Conservation (phyloP, 768 basidiomycete species). For the Lyophyllum decastes region DNA sequence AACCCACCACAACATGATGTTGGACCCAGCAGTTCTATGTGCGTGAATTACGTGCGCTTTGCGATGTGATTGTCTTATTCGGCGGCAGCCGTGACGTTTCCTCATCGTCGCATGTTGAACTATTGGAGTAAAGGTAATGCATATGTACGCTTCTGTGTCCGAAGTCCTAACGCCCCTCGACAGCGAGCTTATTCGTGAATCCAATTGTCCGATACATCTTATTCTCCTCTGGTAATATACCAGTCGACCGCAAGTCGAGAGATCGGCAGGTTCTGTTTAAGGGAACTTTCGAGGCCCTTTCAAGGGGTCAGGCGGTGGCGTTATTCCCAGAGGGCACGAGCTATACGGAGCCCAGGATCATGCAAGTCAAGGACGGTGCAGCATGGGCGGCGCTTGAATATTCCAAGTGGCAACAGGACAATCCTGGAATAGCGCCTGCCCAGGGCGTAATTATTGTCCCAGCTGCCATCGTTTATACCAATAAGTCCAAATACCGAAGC, state of each 20-base stretch:
- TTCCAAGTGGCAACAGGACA: constrained; percentile 69
- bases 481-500: constrained; percentile 95
- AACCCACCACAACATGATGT: constrained; percentile 95
- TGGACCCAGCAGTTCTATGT: constrained; percentile 86
- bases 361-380: constrained; percentile 92
- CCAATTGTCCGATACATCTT: constrained; percentile 74
- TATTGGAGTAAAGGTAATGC: constrained; percentile 89
- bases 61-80: background rate
- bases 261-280: constrained; percentile 88
- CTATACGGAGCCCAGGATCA: constrained; percentile 91
- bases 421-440: constrained; percentile 43
- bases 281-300: constrained; percentile 86
- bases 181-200: constrained; percentile 80
- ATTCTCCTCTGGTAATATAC: constrained; percentile 92
- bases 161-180: constrained; percentile 5
- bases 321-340: constrained; percentile 94
- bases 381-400: constrained; percentile 97
- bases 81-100: constrained; percentile 75
- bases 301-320: constrained; percentile 80
- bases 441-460: constrained; percentile 72
- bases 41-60: background rate
- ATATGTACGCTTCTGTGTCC: background rate
- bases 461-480: constrained; percentile 88
- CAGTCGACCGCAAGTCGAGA: constrained; percentile 92
- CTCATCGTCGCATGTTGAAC: constrained; percentile 78